Conservation (phyloP, 139 green algal species). For the Coelastrella sp. region DNA sequence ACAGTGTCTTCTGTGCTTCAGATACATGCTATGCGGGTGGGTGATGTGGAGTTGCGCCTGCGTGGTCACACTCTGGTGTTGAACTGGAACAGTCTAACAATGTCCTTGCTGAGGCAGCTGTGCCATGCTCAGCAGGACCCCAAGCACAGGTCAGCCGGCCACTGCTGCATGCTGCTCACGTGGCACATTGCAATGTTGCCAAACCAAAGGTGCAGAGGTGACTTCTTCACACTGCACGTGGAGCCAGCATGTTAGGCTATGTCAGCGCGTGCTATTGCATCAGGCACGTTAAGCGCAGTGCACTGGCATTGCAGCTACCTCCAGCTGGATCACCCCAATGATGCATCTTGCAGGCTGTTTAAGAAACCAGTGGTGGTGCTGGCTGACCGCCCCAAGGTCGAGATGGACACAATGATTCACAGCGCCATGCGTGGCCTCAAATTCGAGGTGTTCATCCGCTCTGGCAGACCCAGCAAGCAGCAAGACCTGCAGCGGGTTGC, state of each 20-base stretch:
- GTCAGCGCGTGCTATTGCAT: too few species aligned
- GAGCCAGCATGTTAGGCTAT: too few species aligned
- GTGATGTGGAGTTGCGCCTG: conserved; percentile 24
- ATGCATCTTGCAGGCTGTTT: conserved; percentile 14
- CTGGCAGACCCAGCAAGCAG: conserved; percentile 17
- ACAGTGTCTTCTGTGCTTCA: background rate
- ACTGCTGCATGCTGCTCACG: background rate
- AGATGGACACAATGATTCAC: background rate
- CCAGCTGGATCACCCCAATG: background rate
- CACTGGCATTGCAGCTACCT: too few species aligned
- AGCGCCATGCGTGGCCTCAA: background rate
- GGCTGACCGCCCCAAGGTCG: background rate
- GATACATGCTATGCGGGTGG: conserved; percentile 34
- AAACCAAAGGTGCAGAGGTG: too few species aligned
- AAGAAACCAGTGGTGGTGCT: conserved; percentile 48
- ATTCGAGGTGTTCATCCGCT: background rate
- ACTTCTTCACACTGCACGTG: too few species aligned
- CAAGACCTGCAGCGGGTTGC: conserved; percentile 34
- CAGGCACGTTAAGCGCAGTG: too few species aligned
- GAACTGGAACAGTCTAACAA: conserved; percentile 31
- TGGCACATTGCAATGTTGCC: too few species aligned
- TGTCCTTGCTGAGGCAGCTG: conserved; percentile 41
- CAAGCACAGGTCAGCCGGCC: background rate
- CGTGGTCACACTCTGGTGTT: conserved; percentile 28
- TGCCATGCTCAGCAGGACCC: conserved; percentile 32